A percentile compares a stretch with the other conserved stretches of the same genome.
Conservation (phyloP, 2,329 filamentous ascomycete genomes). For the Sclerotinia minor region DNA sequence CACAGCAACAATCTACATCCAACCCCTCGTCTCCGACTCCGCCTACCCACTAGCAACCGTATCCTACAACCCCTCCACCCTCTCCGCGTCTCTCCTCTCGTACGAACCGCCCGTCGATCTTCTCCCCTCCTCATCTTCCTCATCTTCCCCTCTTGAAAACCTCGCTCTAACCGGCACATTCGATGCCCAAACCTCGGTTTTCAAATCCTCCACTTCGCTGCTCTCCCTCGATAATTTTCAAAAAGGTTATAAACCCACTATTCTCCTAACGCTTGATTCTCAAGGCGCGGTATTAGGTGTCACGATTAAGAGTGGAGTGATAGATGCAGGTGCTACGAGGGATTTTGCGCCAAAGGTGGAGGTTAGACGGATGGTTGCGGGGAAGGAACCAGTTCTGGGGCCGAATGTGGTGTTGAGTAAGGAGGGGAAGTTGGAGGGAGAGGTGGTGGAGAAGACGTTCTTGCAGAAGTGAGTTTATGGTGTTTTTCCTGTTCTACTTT, state of each 20-base stretch:
- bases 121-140: constrained; percentile 40
- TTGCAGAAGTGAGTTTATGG: constrained; percentile 61
- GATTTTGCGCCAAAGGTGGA: constrained; percentile 63
- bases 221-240: constrained; percentile 57
- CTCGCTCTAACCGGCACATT: constrained; percentile 61
- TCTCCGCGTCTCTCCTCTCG: constrained; percentile 50
- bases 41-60: constrained; percentile 57
- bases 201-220: constrained; percentile 58
- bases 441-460: constrained; percentile 61
- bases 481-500: background rate
- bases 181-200: constrained; percentile 49
- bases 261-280: constrained; percentile 54
- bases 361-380: constrained; percentile 50
- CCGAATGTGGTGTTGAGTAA: constrained; percentile 62
- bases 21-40: constrained; percentile 38
- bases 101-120: constrained; percentile 58
- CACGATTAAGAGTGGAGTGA: constrained; percentile 54
- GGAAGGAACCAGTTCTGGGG: constrained; percentile 60
- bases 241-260: constrained; percentile 60
- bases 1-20: constrained; percentile 38
- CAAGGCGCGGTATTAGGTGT: constrained; percentile 52
- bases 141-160: constrained; percentile 15
- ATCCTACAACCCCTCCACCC: constrained; percentile 52
- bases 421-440: constrained; percentile 58
- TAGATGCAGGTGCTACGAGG: constrained; percentile 64